Percentiles rank a stretch among this genome's conserved stretches.
These are phyloP conservation scores for Geotrichum klebahnii DNA, from an alignment of 1,139 yeast species.

Conservation along the genomic window DNA sequence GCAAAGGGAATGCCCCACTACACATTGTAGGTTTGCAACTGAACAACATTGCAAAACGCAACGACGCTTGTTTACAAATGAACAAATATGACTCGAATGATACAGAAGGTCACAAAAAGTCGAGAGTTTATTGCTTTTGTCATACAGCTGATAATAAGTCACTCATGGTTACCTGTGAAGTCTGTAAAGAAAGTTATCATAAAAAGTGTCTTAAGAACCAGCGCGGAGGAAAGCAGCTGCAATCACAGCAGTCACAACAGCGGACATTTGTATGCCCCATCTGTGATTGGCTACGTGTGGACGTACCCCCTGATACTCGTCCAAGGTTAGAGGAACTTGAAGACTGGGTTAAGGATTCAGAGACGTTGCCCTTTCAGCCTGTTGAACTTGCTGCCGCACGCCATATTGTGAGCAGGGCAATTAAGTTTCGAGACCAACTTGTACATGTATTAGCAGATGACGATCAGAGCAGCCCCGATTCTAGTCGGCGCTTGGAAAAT, in stretches of 20 bases:
- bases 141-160: constrained; percentile 61
- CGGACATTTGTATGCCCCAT: constrained; percentile 62
- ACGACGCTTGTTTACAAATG: constrained; percentile 42
- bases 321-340: constrained; percentile 42
- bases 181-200: constrained; percentile 80
- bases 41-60: constrained; percentile 38
- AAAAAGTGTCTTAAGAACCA: constrained; percentile 62
- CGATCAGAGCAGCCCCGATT: background rate
- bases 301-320: constrained; percentile 37
- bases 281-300: constrained; percentile 50
- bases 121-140: constrained; percentile 63
- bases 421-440: constrained; percentile 32
- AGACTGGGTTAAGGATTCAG: constrained; percentile 29
- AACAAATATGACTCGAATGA: constrained; percentile 40
- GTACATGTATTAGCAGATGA: constrained; percentile 2
- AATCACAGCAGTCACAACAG: constrained; percentile 24
- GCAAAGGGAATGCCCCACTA: constrained; percentile 39
- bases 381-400: constrained; percentile 33
- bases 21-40: constrained; percentile 38
- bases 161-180: constrained; percentile 73
- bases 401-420: constrained; percentile 38
- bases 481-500: constrained; percentile 18
- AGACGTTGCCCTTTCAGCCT: constrained; percentile 31
- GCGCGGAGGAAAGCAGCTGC: too few species aligned
- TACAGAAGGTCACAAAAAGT: constrained; percentile 25